Evolutionary conservation across 495 filamentous ascomycete genomes (phyloP), one percentile per base, ranked within the genome.

Genomic region (Chlorociboria aeruginascens): DNA sequence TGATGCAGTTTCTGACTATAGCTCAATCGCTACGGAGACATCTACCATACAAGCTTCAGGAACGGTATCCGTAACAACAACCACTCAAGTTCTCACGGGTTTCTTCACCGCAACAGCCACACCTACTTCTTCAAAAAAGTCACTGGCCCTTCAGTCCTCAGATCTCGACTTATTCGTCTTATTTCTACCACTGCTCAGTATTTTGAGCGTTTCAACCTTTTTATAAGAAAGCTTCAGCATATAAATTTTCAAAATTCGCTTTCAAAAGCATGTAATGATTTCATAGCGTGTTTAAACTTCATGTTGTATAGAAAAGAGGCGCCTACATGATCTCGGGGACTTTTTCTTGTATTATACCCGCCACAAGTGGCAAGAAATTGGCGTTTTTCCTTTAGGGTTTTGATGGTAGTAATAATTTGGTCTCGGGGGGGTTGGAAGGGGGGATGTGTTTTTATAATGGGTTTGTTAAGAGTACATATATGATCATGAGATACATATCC

Each of bases 51-150:
- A 45, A n/a, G 14, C 38, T 37, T n/a, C 55, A 3, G 37, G 36
- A 17, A 51, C 38, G 2, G 44, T 54, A 14, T 45, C 50, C 13
- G 43, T 53, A 10, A 62, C 53, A 3, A 62, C 55, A 12, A 65
- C 58, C 6, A 52, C 44, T 12, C 43, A 55, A 34, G 42, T 62
- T 6, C 54, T 58, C 11, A 66, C 63, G 9, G 63, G 63, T 6
- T 57, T 67, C 20, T 66, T 56, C 38, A 61, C 59, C 12, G 63
- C 65, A 9, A 67, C 65, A 8, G 32, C 52, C 11, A 67, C 63
- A 20, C 65, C 63, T 10, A 62, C 47, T 40, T 40, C 55, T 6
- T 54, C 50, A 17, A 58, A 59, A 41, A 59, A 58, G 28, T 44
- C 46, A 10, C 32, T 50, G 44, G 50, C 42, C 12, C 12, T 34